Evolutionary conservation across 2,329 filamentous ascomycete genomes (phyloP), one percentile per base, ranked within the genome.

Genomic region (Penicillium thymicola): DNA sequence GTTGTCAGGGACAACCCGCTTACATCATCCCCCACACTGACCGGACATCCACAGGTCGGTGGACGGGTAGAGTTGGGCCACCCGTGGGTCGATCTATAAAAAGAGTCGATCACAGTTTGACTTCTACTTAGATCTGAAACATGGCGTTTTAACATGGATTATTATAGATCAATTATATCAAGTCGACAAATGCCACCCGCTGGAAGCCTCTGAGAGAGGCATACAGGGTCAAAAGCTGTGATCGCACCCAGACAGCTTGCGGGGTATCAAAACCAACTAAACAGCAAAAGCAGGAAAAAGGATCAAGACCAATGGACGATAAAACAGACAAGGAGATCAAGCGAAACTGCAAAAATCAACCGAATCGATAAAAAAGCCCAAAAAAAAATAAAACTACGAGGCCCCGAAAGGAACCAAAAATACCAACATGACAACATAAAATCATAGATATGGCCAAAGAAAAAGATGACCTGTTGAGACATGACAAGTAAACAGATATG

Each of bases 1-100:
- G 54, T 59, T 58, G 49, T 62, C 61, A 59, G 55, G 54, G 68
- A 66, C 59, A 69, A 70, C 68, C 42, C 11, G 63, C 54, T 70
- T 61, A 71, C 42, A 50, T 71, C 67, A 70, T 51, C 62, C 18
- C 44, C 38, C 25, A 51, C 41, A 37, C 18, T 27, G 42, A 36
- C 52, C 47, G 13, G 21, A 1, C 40, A 16, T 25, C 34, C 38
- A 38, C 27, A 41, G 48, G 51, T 51, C 53, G 8, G 13, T 32
- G n/a, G n/a, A 16, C 43, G 43, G 44, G 44, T 46, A 46, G 30
- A 46, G 28, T 46, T 46, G 44, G 44, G 44, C 9, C 46, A 49
- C 23, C 36, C 38, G 49, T 44, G 49, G 49, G 49, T 51, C 49
- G 49, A 51, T 51, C 49, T 44, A 44, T 44, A 51, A 55, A 51